Percentiles rank a stretch among this genome's conserved stretches.
Evolutionary conservation across 148 eudicot genomes (phyloP).

Genomic region (Persicaria maculosa): DNA sequence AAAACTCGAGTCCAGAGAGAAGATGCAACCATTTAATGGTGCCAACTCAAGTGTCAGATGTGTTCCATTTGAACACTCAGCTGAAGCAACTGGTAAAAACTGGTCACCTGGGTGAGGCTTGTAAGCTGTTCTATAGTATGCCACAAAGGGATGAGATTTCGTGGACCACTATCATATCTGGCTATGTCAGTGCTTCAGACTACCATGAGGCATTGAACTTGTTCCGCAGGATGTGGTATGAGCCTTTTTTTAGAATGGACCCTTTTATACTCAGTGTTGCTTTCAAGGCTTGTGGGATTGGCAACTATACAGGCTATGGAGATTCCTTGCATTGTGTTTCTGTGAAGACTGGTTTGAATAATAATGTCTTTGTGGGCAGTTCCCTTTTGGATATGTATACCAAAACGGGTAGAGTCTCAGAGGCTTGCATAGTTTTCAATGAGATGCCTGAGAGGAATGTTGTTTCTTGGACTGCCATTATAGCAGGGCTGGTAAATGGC

Average conservation of each 20-base stretch:
- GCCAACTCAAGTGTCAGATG: constrained; percentile 18
- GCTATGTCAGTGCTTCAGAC: constrained; percentile 46
- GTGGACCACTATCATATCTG: constrained; percentile 72
- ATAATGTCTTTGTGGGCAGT: constrained; percentile 84
- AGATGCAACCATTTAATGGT: background rate
- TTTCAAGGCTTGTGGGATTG: constrained; percentile 72
- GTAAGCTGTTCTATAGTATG: constrained; percentile 59
- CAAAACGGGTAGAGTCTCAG: constrained; percentile 43
- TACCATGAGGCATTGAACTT: constrained; percentile 52
- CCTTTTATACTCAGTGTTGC: constrained; percentile 63
- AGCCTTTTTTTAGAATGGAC: constrained; percentile 38
- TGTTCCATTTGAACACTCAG: constrained; percentile 35
- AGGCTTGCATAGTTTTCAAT: constrained; percentile 63
- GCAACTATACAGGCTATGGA: constrained; percentile 33
- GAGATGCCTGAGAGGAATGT: constrained; percentile 86
- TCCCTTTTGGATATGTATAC: constrained; percentile 81
- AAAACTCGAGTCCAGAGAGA: constrained; percentile 11
- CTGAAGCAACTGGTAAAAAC: constrained; percentile 40
- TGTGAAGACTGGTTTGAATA: constrained; percentile 49
- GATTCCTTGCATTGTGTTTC: constrained; percentile 49
- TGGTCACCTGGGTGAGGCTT: constrained; percentile 51
- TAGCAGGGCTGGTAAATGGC: constrained; percentile 69
- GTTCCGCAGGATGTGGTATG: constrained; percentile 56
- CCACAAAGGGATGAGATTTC: constrained; percentile 61
- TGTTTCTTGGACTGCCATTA: constrained; percentile 85